A percentile compares a stretch with the other conserved stretches of the same genome.
phyloP scores from a whole-genome alignment of 371 early-diverging fungal genomes.

The Batrachochytrium dendrobatidis region DNA sequence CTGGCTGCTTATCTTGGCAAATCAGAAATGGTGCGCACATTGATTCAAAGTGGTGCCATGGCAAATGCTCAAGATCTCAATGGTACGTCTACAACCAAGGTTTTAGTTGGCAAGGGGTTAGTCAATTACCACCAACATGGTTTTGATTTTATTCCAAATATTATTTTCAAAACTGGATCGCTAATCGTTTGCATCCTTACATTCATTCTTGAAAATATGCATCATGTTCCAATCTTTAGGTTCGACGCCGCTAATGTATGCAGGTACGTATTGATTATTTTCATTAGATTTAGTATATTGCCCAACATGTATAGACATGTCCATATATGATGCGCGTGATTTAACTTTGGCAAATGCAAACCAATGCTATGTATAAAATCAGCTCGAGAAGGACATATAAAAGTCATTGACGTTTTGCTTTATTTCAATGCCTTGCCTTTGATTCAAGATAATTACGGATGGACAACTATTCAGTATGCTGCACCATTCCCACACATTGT shows the following conservation, averaged over 20 bases:
- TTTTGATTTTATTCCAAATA: too few species aligned
- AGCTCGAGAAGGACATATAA: constrained; percentile 63
- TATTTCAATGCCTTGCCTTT: constrained; percentile 53
- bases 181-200: too few species aligned
- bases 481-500: constrained; percentile 55
- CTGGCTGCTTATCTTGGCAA: constrained; percentile 67
- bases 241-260: constrained; percentile 74
- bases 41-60: constrained; percentile 58
- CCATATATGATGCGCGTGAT: not conserved
- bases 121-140: too few species aligned
- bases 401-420: constrained; percentile 51
- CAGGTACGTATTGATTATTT: constrained; percentile 39
- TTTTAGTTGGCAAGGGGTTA: too few species aligned
- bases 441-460: constrained; percentile 58
- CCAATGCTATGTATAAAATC: constrained; percentile 1
- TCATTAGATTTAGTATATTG: not conserved
- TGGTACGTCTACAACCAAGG: constrained; percentile 15
- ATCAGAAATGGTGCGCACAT: constrained; percentile 47
- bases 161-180: too few species aligned
- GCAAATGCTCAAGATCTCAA: constrained; percentile 63
- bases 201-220: too few species aligned
- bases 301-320: not conserved
- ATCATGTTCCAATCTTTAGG: constrained; percentile 22
- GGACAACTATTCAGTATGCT: constrained; percentile 65
- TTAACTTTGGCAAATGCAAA: not conserved